Base-by-base conservation (phyloP, 202 grass and related monocot species). In the Carex sylvatica region DNA sequence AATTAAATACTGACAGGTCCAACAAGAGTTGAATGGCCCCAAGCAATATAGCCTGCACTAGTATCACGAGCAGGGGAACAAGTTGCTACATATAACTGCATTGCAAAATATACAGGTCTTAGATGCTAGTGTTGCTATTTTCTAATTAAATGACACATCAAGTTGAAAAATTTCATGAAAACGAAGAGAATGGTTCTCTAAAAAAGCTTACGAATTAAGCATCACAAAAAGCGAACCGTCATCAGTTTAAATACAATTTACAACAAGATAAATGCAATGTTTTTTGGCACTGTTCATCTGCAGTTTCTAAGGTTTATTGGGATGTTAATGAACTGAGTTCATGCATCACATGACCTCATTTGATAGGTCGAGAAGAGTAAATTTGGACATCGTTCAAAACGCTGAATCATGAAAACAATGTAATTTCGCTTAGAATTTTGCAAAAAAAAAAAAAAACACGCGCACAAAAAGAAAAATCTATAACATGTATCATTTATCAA, bases 1-100 rank as follows among this genome's bases (percentile, higher is more conserved):
- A 75, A 14, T 26, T 44, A 83, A 55, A 51, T 67, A 85, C 93
- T 99, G 81, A 96, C 97, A 80, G 97, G 97, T 78, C 97, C 93
- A 78, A 96, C 89, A 83, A 99, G 89, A 63, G 97, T 99, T 36
- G 93, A 96, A 73, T 99, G 97, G 24, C 97, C 93, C 97, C 97
- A 96, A 51, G 97, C 91, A 89, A 89, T 83, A 87, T 96, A 99
- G 26, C 91, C 80, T 65, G 97, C 83, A 85, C 81, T 84, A 13
- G 83, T 78, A 79, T 96, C 87, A 82, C 97, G 91, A 78, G 97
- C 93, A 71, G 97, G 93, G 16, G 74, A 88, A 69, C 97, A 99
- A 70, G 97, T 96, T 72, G 93, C 97, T 20, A 99, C 91, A 88
- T 93, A 96, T 78, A 96, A 88, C 97, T 96, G 87, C 74, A 12